Base-by-base conservation (phyloP, 2,329 filamentous ascomycete genomes). In the Fusarium sp. region DNA sequence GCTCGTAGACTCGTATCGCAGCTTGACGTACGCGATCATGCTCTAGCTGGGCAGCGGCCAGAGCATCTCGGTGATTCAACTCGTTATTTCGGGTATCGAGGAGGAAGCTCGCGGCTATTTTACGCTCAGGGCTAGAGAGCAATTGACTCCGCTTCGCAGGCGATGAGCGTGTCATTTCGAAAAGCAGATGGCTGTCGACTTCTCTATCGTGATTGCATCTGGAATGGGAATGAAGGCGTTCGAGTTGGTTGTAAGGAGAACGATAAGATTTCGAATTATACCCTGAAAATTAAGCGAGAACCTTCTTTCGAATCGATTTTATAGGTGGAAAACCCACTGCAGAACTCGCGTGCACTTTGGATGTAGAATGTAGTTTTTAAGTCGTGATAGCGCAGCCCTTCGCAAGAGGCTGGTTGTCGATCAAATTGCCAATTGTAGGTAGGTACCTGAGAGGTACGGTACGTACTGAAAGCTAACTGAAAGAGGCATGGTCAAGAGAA, bases 31-130 rank as follows among this genome's bases (percentile, higher is more conserved):
- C 83, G 26, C 85, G 82, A 34, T 90, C 85, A 73, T 93, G 91
- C 70, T 89, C 85, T 12, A 81, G 80, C 44, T 86, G 85, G 5
- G 89, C 89, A 42, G 84, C 83, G 41, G 84, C 85, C 13, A 94
- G 82, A 12, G 89, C 89, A 66, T 87, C 84, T 55, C 83, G 82
- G 71, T 92, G 89, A 52, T 80, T 81, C 45, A 84, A 79, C 70
- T 88, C 87, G 31, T 83, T 85, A 62, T 91, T 87, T 32, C 85
- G 82, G 29, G 85, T 81, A 47, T 87, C 84, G 36, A 80, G 79
- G 56, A 92, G 88, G 26, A 91, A 83, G 24, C 80, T 83, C 22
- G 86, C 82, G 38, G 86, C 80, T 58, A 85, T 85, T 8, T 77
- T 68, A 47, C 77, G 74, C 22, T 79, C 76, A 8, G 80, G 79